phyloP scores from a whole-genome alignment of 768 basidiomycete species.

The Suillus tomentosus region DNA sequence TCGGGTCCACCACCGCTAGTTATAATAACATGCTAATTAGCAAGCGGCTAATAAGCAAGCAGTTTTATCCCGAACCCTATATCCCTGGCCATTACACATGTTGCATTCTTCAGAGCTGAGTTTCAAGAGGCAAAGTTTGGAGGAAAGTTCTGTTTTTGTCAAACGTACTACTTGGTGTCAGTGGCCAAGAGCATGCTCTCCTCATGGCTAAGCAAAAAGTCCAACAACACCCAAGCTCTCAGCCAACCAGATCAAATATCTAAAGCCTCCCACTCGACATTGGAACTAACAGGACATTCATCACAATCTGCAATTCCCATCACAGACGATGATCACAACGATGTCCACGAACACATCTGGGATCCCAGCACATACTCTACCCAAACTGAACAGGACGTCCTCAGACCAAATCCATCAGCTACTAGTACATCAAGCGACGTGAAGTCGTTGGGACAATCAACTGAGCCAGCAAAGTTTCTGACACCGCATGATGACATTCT shows the following conservation, averaged over 20 bases:
- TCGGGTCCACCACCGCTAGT: no score
- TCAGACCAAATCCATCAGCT: slow-evolving; percentile 14
- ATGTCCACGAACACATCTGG: slow-evolving; percentile 26
- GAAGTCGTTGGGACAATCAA: slow-evolving; percentile 12
- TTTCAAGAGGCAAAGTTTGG: no score
- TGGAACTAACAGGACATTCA: slow-evolving; percentile 23
- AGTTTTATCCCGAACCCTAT: no score
- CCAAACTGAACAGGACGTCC: slow-evolving; percentile 19
- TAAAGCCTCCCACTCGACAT: slow-evolving; percentile 14
- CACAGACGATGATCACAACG: slow-evolving; percentile 17
- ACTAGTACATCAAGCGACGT: slow-evolving; percentile 13
- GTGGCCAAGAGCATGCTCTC: slow-evolving; percentile 23
- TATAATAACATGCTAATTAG: no score
- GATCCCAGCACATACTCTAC: slow-evolving; percentile 27
- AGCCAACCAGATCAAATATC: slow-evolving; percentile 16
- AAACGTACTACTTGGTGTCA: neutral
- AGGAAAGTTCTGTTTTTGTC: neutral
- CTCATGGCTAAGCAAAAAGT: slow-evolving; percentile 35
- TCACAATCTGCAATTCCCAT: slow-evolving; percentile 22
- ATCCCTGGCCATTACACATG: no score
- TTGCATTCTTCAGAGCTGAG: no score
- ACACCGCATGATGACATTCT: slow-evolving; percentile 69
- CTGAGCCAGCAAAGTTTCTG: slow-evolving; percentile 19
- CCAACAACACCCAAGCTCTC: slow-evolving; percentile 16
- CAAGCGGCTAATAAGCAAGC: no score